Evolutionary conservation across 2,329 filamentous ascomycete genomes (phyloP).

Genomic region (Davidsoniella eucalypti): DNA sequence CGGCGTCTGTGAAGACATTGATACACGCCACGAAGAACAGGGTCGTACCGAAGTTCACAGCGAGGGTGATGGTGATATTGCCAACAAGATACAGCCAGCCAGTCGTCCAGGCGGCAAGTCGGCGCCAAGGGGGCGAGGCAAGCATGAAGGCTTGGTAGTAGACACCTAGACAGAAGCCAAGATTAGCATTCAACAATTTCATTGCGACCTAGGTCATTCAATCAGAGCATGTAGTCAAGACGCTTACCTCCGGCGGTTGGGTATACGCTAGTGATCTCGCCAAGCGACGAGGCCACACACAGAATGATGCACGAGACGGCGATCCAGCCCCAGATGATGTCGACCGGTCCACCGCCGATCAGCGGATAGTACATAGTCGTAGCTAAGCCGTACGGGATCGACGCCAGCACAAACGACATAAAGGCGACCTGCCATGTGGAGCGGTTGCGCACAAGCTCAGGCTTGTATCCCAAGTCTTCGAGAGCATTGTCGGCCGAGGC

Average conservation of each 20-base stretch:
- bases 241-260: slow-evolving; percentile 51
- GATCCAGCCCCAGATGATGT: slow-evolving; percentile 60
- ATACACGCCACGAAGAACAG: slow-evolving; percentile 42
- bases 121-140: slow-evolving; percentile 41
- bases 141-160: slow-evolving; percentile 72
- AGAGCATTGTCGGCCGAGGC: slow-evolving; percentile 44
- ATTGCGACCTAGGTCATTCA: not conserved
- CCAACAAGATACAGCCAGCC: slow-evolving; percentile 65
- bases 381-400: slow-evolving; percentile 56
- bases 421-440: slow-evolving; percentile 55
- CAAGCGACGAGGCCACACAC: slow-evolving; percentile 53
- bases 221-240: not conserved
- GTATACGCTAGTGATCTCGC: slow-evolving; percentile 60
- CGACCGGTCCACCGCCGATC: slow-evolving; percentile 47
- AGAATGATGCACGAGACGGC: slow-evolving; percentile 52
- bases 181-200: not conserved
- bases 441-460: slow-evolving; percentile 46
- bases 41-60: slow-evolving; percentile 67
- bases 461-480: slow-evolving; percentile 48
- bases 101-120: slow-evolving; percentile 51
- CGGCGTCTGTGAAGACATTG: slow-evolving; percentile 34
- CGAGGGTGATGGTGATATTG: slow-evolving; percentile 67
- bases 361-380: slow-evolving; percentile 55
- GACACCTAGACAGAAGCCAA: slow-evolving; percentile 27
- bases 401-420: slow-evolving; percentile 62